Base-by-base conservation (phyloP, 306 rosid genomes). In the Quercus robur region DNA sequence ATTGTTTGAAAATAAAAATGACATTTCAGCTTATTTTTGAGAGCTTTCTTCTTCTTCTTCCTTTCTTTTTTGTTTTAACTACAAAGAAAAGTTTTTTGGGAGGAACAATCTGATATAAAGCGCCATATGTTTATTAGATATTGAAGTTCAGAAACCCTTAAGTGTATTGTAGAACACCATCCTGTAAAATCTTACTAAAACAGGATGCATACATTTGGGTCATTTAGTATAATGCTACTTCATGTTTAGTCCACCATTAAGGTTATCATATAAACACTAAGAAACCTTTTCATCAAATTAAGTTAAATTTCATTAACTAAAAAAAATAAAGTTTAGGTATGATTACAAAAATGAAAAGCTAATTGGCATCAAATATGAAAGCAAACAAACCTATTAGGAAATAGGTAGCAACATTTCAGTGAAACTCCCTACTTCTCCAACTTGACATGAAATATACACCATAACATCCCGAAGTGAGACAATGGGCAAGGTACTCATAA, bases 381-480 rank as follows among this genome's bases (percentile, higher is more conserved):
- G 5, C 35, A 44, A 51, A 33, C 62, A 8, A 58, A 35, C 68
- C 54, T 28, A 35, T 19, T 21, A 9, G 58, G 55, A 76, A 20
- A 56, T 78, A 78, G 26, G 62, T 78, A 73, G 59, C 74, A 75
- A 78, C 49, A 75, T 67, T 70, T 61, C 74, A 21, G 80, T 21
- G 82, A 57, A 71, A 55, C 63, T 74, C 73, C 69, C 28, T 31
- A 56, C 18, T 81, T 56, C 70, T 74, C 69, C 74, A 74, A 64
- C 54, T 63, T 63, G 66, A 70, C 57, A 75, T 41, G 35, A 69
- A 78, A 84, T 73, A 54, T 71, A 87, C 77, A 80, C 71, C 75
- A 80, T 75, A 79, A 51, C 73, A 78, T 80, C 85, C 62, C 75
- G 71, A 31, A 67, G 38, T 44, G 75, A 58, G 58, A 61, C 30